Percentiles rank a stretch among this genome's conserved stretches.
Conservation (phyloP, 768 basidiomycete species). For the Mycena sanguinolenta region DNA sequence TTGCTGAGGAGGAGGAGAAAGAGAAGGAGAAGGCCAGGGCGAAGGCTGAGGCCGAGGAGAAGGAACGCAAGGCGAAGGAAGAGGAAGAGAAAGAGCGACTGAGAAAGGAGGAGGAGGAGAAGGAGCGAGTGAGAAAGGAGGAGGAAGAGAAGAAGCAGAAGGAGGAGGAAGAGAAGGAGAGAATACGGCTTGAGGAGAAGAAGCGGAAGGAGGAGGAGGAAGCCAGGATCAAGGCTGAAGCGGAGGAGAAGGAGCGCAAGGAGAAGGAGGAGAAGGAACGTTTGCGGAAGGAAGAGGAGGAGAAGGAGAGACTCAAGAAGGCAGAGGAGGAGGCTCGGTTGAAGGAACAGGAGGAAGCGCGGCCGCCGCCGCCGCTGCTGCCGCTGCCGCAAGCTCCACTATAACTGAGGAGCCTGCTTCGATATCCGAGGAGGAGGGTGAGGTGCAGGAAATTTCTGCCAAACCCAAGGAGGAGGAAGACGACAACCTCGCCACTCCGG, state of each 20-base stretch:
- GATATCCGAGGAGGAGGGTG: slow-evolving; percentile 50
- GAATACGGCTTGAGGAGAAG: slow-evolving; percentile 40
- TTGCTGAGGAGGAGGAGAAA: slow-evolving; percentile 59
- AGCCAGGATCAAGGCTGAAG: slow-evolving; percentile 61
- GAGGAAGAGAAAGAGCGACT: slow-evolving; percentile 54
- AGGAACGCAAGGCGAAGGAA: slow-evolving; percentile 56
- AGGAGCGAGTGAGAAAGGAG: slow-evolving; percentile 51
- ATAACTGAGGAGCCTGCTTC: slow-evolving; percentile 41
- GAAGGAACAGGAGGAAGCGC: slow-evolving; percentile 48
- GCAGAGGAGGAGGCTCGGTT: slow-evolving; percentile 49
- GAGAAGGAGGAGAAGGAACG: slow-evolving; percentile 52
- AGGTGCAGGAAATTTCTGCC: slow-evolving; percentile 51
- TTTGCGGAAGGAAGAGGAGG: slow-evolving; percentile 44
- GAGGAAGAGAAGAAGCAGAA: slow-evolving; percentile 45
- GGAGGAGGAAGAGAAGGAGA: slow-evolving; percentile 46
- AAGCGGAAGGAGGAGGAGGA: slow-evolving; percentile 49
- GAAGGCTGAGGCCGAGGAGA: slow-evolving; percentile 53
- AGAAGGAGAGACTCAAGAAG: slow-evolving; percentile 44
- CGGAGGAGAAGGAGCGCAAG: slow-evolving; percentile 54
- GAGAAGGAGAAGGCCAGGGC: slow-evolving; percentile 49
- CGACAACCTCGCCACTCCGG: slow-evolving; percentile 49
- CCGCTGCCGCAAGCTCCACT: slow-evolving; percentile 11
- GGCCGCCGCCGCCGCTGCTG: slow-evolving; percentile 15
- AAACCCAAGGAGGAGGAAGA: slow-evolving; percentile 59
- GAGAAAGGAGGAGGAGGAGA: slow-evolving; percentile 53